Evolutionary conservation across 495 filamentous ascomycete genomes (phyloP), one percentile per base, ranked within the genome.

Genomic region (Parathielavia hyrcaniae): DNA sequence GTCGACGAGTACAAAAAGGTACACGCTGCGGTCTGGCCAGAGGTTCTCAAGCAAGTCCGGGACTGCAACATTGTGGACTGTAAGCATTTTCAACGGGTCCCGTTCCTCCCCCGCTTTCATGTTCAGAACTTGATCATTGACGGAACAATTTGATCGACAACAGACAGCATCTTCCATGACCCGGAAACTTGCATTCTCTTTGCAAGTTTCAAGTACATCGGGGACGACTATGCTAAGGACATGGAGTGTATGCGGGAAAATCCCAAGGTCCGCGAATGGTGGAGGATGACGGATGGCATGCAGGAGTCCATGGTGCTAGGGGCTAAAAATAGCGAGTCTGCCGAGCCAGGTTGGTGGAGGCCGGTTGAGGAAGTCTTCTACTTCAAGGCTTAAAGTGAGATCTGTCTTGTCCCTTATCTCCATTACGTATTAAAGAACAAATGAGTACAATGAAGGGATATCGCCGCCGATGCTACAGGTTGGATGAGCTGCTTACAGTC

Each of bases 141-240:
- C n/a, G 56, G 4, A 13, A 2, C 23, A n/a, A 13, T 40, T 35
- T 17, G 19, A n/a, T n/a, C n/a, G n/a, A n/a, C n/a, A n/a, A n/a
- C 61, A 86, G 86, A 89, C 61, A 86, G 83, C 36, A 91, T 90
- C 64, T 89, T 80, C 72, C 82, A 85, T 64, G 83, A 88, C 55
- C 76, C 80, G 17, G 76, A 74, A 16, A 75, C 78, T 0, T 73
- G 79, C 23, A 82, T 83, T 30, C 74, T 90, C 0, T 90, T 89
- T 62, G 85, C 84, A 9, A 82, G 73, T 30, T 89, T 89, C 71
- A 89, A 88, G 68, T 90, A 90, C 57, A 74, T 86, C 17, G 87
- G 87, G 1, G 76, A 77, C 50, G 81, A 88, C 69, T 89, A 79
- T 36, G 83, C 79, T 1, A 82, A 71, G 1, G 87, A 89, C 71